These are phyloP conservation scores for Mortierella polycephala DNA, from an alignment of 371 early-diverging fungal genomes.

Conservation along the genomic window DNA sequence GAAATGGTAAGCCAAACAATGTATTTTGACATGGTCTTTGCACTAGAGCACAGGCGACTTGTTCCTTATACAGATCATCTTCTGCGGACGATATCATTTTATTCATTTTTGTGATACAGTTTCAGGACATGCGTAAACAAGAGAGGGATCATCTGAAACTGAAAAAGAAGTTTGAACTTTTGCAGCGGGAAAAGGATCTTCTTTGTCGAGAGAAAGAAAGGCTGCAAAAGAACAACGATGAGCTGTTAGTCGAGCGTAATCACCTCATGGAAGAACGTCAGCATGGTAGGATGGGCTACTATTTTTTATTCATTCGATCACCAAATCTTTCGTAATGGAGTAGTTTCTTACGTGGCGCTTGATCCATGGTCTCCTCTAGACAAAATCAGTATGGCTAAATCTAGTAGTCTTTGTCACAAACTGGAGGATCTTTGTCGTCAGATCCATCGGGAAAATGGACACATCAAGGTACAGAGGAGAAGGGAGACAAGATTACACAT, in stretches of 20 bases:
- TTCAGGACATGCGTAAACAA: constrained; percentile 54
- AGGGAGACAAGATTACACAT: background rate
- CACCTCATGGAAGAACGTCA: constrained; percentile 23
- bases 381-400: constrained; percentile 6
- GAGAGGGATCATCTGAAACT: constrained; percentile 24
- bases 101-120: constrained; percentile 25
- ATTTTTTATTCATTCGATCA: background rate
- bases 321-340: background rate
- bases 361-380: constrained; percentile 8
- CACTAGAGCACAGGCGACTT: too few relatives aligned
- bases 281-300: constrained; percentile 3
- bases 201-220: constrained; percentile 54
- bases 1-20: constrained; percentile 53
- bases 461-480: constrained; percentile 13
- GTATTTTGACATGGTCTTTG: too few relatives aligned
- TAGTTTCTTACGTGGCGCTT: background rate
- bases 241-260: constrained; percentile 34
- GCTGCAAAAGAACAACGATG: constrained; percentile 58
- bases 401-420: constrained; percentile 17
- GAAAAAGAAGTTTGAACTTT: constrained; percentile 30
- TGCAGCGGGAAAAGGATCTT: constrained; percentile 50
- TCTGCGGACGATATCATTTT: background rate
- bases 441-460: constrained; percentile 18
- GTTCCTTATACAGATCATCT: background rate
- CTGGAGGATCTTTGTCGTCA: constrained; percentile 35